These are phyloP conservation scores for Coemansia sp. DNA, from an alignment of 192 early-diverging fungal species.

Conservation along the genomic window DNA sequence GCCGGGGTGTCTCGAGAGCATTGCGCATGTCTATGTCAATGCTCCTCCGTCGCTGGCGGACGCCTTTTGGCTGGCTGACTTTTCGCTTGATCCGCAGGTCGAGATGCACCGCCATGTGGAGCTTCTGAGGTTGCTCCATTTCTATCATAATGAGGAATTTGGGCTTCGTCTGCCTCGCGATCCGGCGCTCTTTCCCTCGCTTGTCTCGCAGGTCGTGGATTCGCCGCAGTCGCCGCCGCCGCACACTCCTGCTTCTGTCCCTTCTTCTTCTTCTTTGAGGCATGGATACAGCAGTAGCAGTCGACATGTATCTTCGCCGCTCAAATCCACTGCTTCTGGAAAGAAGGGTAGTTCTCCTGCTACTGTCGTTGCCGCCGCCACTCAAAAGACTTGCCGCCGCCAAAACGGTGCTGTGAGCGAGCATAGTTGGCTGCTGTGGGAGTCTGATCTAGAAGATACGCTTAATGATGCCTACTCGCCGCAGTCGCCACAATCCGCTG, in stretches of 20 bases:
- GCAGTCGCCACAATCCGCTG: neutral
- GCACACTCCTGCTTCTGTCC: too few relatives aligned
- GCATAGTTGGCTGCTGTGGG: constrained; percentile 46
- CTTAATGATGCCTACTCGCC: constrained; percentile 28
- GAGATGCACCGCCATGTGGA: constrained; percentile 57
- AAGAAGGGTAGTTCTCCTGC: neutral
- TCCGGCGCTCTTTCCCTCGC: constrained; percentile 48
- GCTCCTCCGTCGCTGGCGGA: constrained; percentile 27
- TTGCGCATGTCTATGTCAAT: constrained; percentile 33
- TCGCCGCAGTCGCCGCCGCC: neutral
- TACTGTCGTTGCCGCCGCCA: neutral
- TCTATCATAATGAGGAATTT: constrained; percentile 38
- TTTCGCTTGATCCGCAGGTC: constrained; percentile 44
- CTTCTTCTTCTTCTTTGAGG: too few relatives aligned
- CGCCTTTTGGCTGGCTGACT: constrained; percentile 44
- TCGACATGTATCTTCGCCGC: neutral
- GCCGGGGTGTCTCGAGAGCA: constrained; percentile 14
- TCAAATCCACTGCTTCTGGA: neutral
- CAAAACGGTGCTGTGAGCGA: constrained; percentile 10
- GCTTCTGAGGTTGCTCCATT: constrained; percentile 45
- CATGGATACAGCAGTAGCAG: neutral
- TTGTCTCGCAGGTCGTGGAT: constrained; percentile 30
- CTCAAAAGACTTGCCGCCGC: neutral
- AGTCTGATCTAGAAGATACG: constrained; percentile 50
- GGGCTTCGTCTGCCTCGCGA: constrained; percentile 27